These are phyloP conservation scores for Nakaseomyces kungkrabaensis DNA, from an alignment of 1,139 yeast genomes.

Conservation along the genomic window DNA sequence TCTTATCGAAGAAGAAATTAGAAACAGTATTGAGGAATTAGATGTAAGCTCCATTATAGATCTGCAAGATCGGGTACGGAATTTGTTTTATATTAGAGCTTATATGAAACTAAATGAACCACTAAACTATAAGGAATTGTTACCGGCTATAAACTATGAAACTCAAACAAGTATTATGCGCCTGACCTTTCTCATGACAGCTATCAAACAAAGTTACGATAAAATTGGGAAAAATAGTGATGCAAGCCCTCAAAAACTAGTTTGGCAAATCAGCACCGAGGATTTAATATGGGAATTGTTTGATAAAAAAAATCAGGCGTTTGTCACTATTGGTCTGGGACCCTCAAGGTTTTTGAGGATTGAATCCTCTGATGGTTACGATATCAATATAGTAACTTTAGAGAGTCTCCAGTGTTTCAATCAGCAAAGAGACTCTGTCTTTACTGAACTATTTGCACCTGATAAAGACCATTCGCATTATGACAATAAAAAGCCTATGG, in stretches of 20 bases:
- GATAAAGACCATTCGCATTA: slow-evolving; percentile 20
- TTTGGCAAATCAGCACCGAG: slow-evolving; percentile 61
- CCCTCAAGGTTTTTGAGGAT: slow-evolving; percentile 50
- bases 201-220: slow-evolving; percentile 47
- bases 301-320: slow-evolving; percentile 47
- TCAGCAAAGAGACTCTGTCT: slow-evolving; percentile 45
- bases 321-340: slow-evolving; percentile 62
- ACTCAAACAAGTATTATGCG: slow-evolving; percentile 48
- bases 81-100: slow-evolving; percentile 23
- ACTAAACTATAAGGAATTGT: slow-evolving; percentile 31
- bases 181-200: slow-evolving; percentile 55
- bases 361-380: slow-evolving; percentile 50
- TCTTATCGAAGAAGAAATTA: slow-evolving; percentile 27
- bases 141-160: slow-evolving; percentile 37
- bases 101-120: slow-evolving; percentile 26
- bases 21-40: slow-evolving; percentile 30
- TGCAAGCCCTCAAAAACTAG: slow-evolving; percentile 28
- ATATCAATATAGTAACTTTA: slow-evolving; percentile 47
- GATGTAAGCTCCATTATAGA: slow-evolving; percentile 24
- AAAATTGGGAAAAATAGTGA: slow-evolving; percentile 32
- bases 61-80: slow-evolving; percentile 24
- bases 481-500: slow-evolving; percentile 29
- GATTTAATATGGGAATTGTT: slow-evolving; percentile 64
- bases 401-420: slow-evolving; percentile 62
- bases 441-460: slow-evolving; percentile 64